A percentile compares a stretch with the other conserved stretches of the same genome.
phyloP scores from a whole-genome alignment of 2,329 filamentous ascomycete species.

The Trichoderma aggressivum region DNA sequence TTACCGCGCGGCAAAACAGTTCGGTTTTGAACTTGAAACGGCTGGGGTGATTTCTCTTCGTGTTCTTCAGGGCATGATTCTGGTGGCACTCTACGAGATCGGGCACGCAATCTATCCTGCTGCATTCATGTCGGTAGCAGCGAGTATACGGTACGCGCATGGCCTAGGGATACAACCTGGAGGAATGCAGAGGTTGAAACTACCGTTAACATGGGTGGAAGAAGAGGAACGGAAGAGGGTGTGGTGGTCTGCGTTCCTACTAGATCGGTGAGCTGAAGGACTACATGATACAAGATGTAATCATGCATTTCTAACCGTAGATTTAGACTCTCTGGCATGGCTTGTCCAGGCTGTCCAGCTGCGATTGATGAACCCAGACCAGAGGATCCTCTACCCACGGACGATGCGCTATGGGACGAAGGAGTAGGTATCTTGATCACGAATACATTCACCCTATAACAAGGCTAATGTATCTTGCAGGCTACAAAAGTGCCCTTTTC shows the following conservation, averaged over 20 bases:
- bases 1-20: not conserved
- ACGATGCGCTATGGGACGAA: slow-evolving; percentile 4
- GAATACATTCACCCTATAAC: not conserved
- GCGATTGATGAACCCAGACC: not conserved
- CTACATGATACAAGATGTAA: not conserved
- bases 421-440: not conserved
- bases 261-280: not conserved
- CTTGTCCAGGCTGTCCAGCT: not conserved
- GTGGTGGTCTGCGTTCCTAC: not conserved
- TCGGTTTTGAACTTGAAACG: not conserved
- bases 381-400: not conserved
- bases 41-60: not conserved
- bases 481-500: not conserved
- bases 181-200: not conserved
- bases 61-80: not conserved
- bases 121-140: slow-evolving; percentile 5
- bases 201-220: slow-evolving; percentile 2
- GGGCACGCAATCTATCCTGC: slow-evolving; percentile 7
- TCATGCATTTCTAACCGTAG: not conserved
- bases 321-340: not conserved
- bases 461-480: not conserved
- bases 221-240: slow-evolving; percentile 4
- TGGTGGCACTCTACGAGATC: not conserved
- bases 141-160: not conserved
- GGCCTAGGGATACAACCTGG: slow-evolving; percentile 1